These are phyloP conservation scores for Hypoxylon perforatum DNA, from an alignment of 495 filamentous ascomycete species.

Conservation along the genomic window DNA sequence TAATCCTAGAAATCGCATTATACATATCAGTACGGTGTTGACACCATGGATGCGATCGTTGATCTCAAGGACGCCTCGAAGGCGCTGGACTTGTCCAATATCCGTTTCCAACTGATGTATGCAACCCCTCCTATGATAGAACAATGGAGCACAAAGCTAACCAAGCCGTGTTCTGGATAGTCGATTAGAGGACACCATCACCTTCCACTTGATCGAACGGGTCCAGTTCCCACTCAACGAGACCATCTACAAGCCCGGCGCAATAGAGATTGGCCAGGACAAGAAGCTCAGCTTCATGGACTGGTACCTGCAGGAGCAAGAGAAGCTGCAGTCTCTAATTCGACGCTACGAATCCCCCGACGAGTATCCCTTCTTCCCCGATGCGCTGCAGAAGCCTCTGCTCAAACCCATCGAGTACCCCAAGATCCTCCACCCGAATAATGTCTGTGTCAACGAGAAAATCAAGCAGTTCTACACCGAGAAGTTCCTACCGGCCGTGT, in stretches of 20 bases:
- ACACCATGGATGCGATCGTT: conserved; percentile 87
- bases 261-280: conserved; percentile 74
- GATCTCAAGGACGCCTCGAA: conserved; percentile 84
- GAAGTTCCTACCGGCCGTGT: conserved; percentile 83
- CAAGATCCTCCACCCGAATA: conserved; percentile 87
- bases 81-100: conserved; percentile 89
- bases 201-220: conserved; percentile 96
- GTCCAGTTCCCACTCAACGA: conserved; percentile 95
- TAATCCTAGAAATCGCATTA: neutral
- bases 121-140: conserved; percentile 36
- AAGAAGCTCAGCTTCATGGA: conserved; percentile 84
- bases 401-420: conserved; percentile 91
- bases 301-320: conserved; percentile 90
- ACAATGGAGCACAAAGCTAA: conserved; percentile 9
- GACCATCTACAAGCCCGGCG: conserved; percentile 85
- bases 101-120: conserved; percentile 96
- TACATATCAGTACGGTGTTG: neutral
- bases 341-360: conserved; percentile 96
- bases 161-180: conserved; percentile 57
- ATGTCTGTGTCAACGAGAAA: conserved; percentile 88
- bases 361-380: conserved; percentile 97
- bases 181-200: conserved; percentile 97
- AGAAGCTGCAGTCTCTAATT: conserved; percentile 90
- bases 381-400: conserved; percentile 80
- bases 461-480: conserved; percentile 88